These are phyloP conservation scores for Durio zibethinus DNA, from an alignment of 345 rosid species.

Conservation along the genomic window DNA sequence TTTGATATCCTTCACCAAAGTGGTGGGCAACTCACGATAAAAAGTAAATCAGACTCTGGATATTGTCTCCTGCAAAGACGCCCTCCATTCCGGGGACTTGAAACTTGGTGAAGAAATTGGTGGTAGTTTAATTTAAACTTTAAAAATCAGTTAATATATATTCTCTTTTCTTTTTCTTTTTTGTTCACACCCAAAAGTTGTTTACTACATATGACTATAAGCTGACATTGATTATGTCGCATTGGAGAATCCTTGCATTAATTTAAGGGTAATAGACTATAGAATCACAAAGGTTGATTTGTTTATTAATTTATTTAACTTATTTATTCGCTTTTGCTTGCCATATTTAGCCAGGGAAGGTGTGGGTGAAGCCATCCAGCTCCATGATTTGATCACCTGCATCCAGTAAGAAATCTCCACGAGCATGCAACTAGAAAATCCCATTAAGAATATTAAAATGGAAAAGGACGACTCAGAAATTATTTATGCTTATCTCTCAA, in stretches of 20 bases:
- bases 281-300: neutral
- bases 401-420: constrained; percentile 23
- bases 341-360: neutral
- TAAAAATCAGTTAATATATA: neutral
- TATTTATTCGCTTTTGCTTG: neutral
- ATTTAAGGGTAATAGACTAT: neutral
- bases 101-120: too few species aligned
- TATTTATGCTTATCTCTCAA: neutral
- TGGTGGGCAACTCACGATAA: too few species aligned
- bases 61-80: neutral
- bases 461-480: neutral
- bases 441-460: neutral
- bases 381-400: constrained; percentile 30
- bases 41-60: neutral
- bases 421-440: neutral
- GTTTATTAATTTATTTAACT: neutral
- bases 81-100: too few species aligned
- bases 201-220: neutral
- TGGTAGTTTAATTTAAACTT: too few species aligned
- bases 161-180: too few species aligned
- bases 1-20: too few species aligned
- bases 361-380: neutral
- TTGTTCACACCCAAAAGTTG: constrained; percentile 11
- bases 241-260: neutral
- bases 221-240: constrained; percentile 11